These are phyloP conservation scores for Phytophthora ohioensis DNA, from an alignment of 352 stramenopile species.

Conservation along the genomic window DNA sequence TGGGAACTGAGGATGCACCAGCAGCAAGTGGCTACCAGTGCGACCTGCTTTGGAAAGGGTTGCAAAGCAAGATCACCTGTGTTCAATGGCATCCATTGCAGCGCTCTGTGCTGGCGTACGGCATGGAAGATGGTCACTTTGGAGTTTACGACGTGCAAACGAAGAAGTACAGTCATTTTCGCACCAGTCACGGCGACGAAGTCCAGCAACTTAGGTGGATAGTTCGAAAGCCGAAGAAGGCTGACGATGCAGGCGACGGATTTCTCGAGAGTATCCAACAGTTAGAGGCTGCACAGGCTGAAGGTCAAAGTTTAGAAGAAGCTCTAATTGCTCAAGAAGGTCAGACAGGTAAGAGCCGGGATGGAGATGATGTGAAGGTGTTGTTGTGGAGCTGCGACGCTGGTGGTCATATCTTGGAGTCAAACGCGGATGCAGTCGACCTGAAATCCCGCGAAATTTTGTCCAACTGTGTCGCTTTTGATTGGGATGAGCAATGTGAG, in stretches of 20 bases:
- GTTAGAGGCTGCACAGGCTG: slow-evolving; percentile 57
- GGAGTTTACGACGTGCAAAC: slow-evolving; percentile 63
- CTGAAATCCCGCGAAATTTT: slow-evolving; percentile 36
- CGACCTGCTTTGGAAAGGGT: slow-evolving; percentile 78
- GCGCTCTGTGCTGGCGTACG: slow-evolving; percentile 62
- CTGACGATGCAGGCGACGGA: not conserved
- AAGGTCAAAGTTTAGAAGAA: slow-evolving; percentile 60
- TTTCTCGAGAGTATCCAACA: slow-evolving; percentile 63
- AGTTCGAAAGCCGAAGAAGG: slow-evolving; percentile 12
- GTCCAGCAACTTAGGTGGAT: slow-evolving; percentile 63
- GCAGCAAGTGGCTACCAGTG: slow-evolving; percentile 39
- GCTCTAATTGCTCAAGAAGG: slow-evolving; percentile 48
- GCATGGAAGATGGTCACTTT: slow-evolving; percentile 75
- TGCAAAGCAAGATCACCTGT: slow-evolving; percentile 81
- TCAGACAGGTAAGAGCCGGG: slow-evolving; percentile 1
- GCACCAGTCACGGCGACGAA: slow-evolving; percentile 47
- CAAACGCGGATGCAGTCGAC: slow-evolving; percentile 42
- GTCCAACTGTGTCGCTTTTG: slow-evolving; percentile 34
- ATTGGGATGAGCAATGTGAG: slow-evolving; percentile 35
- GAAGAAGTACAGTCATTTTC: slow-evolving; percentile 66
- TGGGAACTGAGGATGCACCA: slow-evolving; percentile 21
- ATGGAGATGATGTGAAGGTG: slow-evolving; percentile 38
- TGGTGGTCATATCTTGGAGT: slow-evolving; percentile 45
- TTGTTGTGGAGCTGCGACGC: slow-evolving; percentile 64
- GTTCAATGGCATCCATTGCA: slow-evolving; percentile 73